Percentiles rank a stretch among this genome's conserved stretches.
Evolutionary conservation across 2,329 filamentous ascomycete species (phyloP).

Genomic region (Sarocladium kiliense): DNA sequence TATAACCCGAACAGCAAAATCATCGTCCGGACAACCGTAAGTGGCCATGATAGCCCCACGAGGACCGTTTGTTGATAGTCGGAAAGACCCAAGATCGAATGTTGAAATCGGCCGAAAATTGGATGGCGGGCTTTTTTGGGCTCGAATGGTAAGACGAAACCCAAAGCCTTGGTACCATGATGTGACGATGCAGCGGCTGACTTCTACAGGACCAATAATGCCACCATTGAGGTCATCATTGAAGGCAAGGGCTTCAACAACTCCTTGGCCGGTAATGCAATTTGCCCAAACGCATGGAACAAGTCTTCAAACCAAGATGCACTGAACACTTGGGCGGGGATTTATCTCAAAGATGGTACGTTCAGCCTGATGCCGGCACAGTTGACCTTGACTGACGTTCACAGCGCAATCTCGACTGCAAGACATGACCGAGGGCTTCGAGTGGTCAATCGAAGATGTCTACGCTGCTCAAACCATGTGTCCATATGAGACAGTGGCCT

Average conservation of each 20-base stretch:
- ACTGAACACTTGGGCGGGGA: conserved; percentile 51
- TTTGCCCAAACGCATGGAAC: conserved; percentile 57
- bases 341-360: conserved; percentile 58
- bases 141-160: conserved; percentile 51
- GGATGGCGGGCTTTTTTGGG: conserved; percentile 74
- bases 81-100: conserved; percentile 65
- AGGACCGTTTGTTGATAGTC: conserved; percentile 13
- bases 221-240: conserved; percentile 66
- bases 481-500: conserved; percentile 72
- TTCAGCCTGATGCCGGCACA: not conserved
- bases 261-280: conserved; percentile 61
- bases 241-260: conserved; percentile 63
- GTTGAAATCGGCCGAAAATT: conserved; percentile 73
- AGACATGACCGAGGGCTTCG: conserved; percentile 47
- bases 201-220: conserved; percentile 54
- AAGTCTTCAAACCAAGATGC: conserved; percentile 50
- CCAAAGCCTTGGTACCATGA: not conserved
- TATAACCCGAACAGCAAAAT: conserved; percentile 71
- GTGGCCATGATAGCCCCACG: conserved; percentile 11
- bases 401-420: conserved; percentile 55
- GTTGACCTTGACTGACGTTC: conserved; percentile 3
- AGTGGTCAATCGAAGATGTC: conserved; percentile 60
- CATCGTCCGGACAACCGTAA: conserved; percentile 62
- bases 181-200: not conserved
- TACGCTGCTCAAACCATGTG: conserved; percentile 69